phyloP scores from a whole-genome alignment of 495 filamentous ascomycete genomes.

The Penicillium bovifimosum region DNA sequence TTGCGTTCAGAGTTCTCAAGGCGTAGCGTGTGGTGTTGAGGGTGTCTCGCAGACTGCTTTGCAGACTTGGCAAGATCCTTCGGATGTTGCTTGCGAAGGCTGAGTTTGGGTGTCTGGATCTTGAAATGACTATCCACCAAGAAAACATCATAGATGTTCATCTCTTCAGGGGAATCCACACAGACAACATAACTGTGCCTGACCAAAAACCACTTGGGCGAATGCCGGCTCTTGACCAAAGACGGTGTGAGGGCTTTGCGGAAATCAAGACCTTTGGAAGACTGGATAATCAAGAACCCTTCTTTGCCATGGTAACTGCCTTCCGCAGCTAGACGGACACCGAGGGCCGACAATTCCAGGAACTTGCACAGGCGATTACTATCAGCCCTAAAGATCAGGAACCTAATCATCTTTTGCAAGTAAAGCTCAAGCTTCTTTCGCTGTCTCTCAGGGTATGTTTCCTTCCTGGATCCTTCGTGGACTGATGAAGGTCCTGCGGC shows the following conservation, averaged over 20 bases:
- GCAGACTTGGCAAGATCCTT: conserved; percentile 59
- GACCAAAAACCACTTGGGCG: conserved; percentile 96
- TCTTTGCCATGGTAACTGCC: conserved; percentile 98
- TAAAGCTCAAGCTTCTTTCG: conserved; percentile 85
- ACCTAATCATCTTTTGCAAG: conserved; percentile 87
- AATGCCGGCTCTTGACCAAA: conserved; percentile 72
- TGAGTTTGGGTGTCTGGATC: conserved; percentile 62
- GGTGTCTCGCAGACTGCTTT: conserved; percentile 59
- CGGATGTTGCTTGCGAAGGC: conserved; percentile 55
- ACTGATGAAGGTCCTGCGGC: conserved; percentile 39
- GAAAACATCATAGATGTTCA: conserved; percentile 99
- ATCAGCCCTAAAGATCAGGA: conserved; percentile 91
- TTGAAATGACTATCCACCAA: conserved; percentile 82
- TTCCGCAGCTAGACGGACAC: conserved; percentile 91
- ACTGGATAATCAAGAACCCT: conserved; percentile 86
- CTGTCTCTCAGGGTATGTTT: conserved; percentile 63
- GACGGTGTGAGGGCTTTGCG: conserved; percentile 70
- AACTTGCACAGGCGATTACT: conserved; percentile 96
- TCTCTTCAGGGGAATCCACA: conserved; percentile 94
- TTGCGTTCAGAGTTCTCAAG: conserved; percentile 83
- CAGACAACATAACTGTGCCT: conserved; percentile 96
- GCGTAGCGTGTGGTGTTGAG: conserved; percentile 77
- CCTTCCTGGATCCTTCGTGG: conserved; percentile 44
- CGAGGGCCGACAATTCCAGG: conserved; percentile 87
- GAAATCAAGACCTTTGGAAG: conserved; percentile 86